A percentile compares a stretch with the other conserved stretches of the same genome.
Evolutionary conservation across 2,329 filamentous ascomycete species (phyloP).

Genomic region (Botryosphaeria dothidea): DNA sequence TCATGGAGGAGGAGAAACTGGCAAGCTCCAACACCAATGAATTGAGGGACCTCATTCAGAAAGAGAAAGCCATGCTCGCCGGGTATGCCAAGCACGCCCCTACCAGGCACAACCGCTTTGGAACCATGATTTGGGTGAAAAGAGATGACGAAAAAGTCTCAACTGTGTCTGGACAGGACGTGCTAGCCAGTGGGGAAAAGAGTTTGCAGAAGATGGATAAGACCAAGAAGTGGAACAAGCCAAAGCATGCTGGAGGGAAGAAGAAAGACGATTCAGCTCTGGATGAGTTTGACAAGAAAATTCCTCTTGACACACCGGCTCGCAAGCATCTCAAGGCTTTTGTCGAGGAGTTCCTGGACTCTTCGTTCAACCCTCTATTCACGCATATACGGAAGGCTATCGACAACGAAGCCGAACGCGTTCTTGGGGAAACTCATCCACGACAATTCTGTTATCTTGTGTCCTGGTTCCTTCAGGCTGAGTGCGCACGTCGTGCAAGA

Average conservation of each 20-base stretch:
- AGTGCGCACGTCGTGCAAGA: slow-evolving; percentile 67
- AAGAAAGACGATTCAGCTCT: slow-evolving; percentile 29
- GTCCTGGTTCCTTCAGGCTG: slow-evolving; percentile 88
- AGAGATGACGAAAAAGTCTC: slow-evolving; percentile 80
- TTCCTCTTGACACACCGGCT: slow-evolving; percentile 70
- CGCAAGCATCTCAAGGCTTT: slow-evolving; percentile 76
- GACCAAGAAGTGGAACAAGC: slow-evolving; percentile 86
- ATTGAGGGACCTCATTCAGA: slow-evolving; percentile 71
- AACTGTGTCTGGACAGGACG: slow-evolving; percentile 85
- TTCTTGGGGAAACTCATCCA: slow-evolving; percentile 70
- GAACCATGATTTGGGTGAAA: slow-evolving; percentile 96
- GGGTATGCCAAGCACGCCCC: slow-evolving; percentile 76
- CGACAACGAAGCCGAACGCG: slow-evolving; percentile 81
- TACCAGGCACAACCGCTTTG: slow-evolving; percentile 89
- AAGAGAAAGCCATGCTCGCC: slow-evolving; percentile 81
- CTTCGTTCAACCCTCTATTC: slow-evolving; percentile 89
- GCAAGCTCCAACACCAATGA: slow-evolving; percentile 70
- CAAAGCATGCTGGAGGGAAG: slow-evolving; percentile 54
- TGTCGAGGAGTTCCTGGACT: slow-evolving; percentile 90
- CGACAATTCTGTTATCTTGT: slow-evolving; percentile 91
- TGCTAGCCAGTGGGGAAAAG: slow-evolving; percentile 69
- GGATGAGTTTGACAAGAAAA: slow-evolving; percentile 74
- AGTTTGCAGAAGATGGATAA: slow-evolving; percentile 87
- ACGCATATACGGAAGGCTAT: slow-evolving; percentile 83
- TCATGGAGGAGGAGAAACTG: slow-evolving; percentile 76